Percentiles rank a stretch among this genome's conserved stretches.
These are phyloP conservation scores for Pterocarpus santalinus DNA, from an alignment of 306 rosid species.

Conservation along the genomic window DNA sequence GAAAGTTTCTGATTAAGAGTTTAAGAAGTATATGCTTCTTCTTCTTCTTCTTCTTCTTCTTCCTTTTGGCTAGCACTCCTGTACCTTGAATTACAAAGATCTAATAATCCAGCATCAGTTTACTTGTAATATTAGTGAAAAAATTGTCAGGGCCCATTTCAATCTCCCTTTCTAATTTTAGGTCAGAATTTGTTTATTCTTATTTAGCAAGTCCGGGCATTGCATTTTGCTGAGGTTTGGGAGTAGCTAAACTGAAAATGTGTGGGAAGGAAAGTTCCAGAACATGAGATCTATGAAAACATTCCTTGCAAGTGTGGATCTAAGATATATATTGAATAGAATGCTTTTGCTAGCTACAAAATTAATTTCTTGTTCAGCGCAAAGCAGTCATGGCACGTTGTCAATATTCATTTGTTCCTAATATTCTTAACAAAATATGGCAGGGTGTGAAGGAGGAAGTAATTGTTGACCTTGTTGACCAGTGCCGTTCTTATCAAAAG, in stretches of 20 bases:
- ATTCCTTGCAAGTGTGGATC: constrained; percentile 27
- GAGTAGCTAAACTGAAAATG: constrained; percentile 21
- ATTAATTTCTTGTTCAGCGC: constrained; percentile 6
- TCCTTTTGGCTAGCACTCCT: not conserved
- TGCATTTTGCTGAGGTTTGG: constrained; percentile 8
- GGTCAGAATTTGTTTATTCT: not conserved
- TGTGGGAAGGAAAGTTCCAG: constrained; percentile 23
- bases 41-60: not conserved
- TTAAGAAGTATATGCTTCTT: constrained; percentile 1
- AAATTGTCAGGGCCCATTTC: constrained; percentile 6
- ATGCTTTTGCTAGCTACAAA: constrained; percentile 9
- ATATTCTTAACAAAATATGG: constrained; percentile 45
- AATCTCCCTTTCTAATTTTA: not conserved
- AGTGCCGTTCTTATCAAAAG: constrained; percentile 88
- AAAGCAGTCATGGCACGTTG: constrained; percentile 16
- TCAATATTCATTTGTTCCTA: constrained; percentile 33
- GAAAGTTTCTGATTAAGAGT: constrained; percentile 25
- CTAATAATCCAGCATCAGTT: constrained; percentile 16
- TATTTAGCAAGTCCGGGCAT: not conserved
- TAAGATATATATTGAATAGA: constrained; percentile 12
- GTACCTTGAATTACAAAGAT: not conserved
- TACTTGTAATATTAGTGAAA: not conserved
- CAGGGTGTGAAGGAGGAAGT: constrained; percentile 94
- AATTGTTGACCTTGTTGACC: constrained; percentile 95
- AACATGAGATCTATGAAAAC: constrained; percentile 25